phyloP scores from a whole-genome alignment of 176 grass and related monocot species.

The Rhipidocladum racemiflorum region DNA sequence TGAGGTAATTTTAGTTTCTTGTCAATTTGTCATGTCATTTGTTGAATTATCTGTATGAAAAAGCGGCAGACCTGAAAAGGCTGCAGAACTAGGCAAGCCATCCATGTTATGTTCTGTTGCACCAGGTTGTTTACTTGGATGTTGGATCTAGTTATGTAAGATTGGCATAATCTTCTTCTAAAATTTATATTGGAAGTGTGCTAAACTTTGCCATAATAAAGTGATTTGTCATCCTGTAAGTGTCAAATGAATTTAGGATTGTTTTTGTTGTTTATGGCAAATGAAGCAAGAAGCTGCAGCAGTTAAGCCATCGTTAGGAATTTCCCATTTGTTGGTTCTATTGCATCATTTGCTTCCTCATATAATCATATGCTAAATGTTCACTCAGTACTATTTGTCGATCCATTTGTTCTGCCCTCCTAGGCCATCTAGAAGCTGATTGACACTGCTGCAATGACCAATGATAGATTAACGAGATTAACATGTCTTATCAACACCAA shows the following conservation, averaged over 20 bases:
- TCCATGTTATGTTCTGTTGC: background rate
- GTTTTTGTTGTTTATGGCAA: background rate
- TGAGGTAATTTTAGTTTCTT: slow-evolving; percentile 56
- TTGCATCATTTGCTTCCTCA: background rate
- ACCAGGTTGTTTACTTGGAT: background rate
- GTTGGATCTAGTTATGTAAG: background rate
- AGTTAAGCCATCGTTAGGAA: background rate
- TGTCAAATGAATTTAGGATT: slow-evolving; percentile 7
- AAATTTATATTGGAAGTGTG: background rate
- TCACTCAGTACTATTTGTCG: background rate
- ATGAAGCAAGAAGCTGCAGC: background rate
- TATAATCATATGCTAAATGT: background rate
- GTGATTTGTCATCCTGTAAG: background rate
- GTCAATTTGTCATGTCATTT: background rate
- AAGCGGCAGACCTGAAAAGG: background rate
- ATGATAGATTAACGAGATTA: background rate
- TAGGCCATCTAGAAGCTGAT: background rate
- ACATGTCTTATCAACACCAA: background rate
- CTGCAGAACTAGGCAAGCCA: background rate
- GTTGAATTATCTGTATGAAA: slow-evolving; percentile 17
- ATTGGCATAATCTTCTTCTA: background rate
- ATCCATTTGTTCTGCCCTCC: background rate
- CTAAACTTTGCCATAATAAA: background rate
- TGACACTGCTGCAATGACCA: background rate
- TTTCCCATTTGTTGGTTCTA: background rate